These are phyloP conservation scores for Penicillium olsonii DNA, from an alignment of 2,329 filamentous ascomycete genomes.

Conservation along the genomic window DNA sequence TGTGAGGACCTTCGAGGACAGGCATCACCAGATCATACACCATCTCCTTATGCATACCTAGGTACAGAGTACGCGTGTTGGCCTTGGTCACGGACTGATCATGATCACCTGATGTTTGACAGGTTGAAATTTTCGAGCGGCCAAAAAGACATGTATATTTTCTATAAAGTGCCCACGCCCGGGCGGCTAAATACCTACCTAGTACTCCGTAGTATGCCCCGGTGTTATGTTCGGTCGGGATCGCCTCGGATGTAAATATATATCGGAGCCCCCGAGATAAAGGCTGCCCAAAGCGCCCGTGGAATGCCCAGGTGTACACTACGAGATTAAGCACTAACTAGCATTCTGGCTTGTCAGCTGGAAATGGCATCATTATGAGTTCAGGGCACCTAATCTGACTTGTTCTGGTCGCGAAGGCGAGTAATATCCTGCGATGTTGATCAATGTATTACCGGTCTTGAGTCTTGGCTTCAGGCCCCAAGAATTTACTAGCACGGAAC, in stretches of 20 bases:
- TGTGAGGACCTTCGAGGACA: neutral
- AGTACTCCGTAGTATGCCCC: no score
- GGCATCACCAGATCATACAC: neutral
- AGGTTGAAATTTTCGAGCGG: no score
- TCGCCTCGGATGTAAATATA: neutral
- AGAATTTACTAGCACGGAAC: neutral
- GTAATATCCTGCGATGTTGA: neutral
- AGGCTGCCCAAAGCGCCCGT: neutral
- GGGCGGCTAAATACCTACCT: no score
- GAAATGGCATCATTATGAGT: slow-evolving; percentile 1
- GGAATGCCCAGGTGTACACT: neutral
- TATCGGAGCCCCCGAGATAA: neutral
- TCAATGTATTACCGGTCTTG: neutral
- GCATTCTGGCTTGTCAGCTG: neutral
- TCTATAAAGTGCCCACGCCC: no score
- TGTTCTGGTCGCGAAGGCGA: neutral
- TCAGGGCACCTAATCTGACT: neutral
- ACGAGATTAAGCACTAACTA: no score
- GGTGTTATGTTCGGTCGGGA: no score
- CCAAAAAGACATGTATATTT: no score
- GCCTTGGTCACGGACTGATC: neutral
- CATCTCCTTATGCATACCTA: no score
- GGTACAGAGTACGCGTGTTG: no score
- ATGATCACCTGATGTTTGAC: neutral
- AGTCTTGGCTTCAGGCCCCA: slow-evolving; percentile 1